These are phyloP conservation scores for Allantophomopsis lycopodina DNA, from an alignment of 2,329 filamentous ascomycete genomes.

Conservation along the genomic window DNA sequence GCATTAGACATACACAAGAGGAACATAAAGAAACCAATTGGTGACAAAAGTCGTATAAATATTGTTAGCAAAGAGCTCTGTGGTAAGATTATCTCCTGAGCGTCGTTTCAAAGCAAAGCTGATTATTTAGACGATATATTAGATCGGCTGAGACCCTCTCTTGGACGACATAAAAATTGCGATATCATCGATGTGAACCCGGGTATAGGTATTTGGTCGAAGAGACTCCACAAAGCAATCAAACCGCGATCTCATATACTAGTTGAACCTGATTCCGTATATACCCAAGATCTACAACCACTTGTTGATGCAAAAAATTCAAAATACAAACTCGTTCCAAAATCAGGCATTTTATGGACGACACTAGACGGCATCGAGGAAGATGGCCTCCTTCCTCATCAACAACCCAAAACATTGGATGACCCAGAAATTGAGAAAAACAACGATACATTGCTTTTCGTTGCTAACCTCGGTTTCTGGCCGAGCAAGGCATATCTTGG, in stretches of 20 bases:
- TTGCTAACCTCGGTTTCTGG: constrained; percentile 48
- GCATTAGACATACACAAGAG: background rate
- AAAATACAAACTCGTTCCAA: constrained; percentile 33
- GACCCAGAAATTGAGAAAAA: constrained; percentile 25
- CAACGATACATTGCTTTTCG: constrained; percentile 64
- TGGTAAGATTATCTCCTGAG: constrained; percentile 16
- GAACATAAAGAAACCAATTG: constrained; percentile 3
- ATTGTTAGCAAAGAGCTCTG: constrained; percentile 37
- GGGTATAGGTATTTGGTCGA: constrained; percentile 65
- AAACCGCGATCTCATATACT: constrained; percentile 73
- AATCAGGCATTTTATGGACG: constrained; percentile 44
- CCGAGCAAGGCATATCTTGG: constrained; percentile 33
- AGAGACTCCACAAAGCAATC: constrained; percentile 59
- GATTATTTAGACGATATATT: constrained; percentile 24
- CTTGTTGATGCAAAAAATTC: constrained; percentile 35
- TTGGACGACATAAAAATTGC: constrained; percentile 61
- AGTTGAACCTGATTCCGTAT: constrained; percentile 57
- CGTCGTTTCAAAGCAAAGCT: background rate
- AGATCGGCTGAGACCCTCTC: constrained; percentile 50
- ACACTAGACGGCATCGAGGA: constrained; percentile 41
- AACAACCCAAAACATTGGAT: constrained; percentile 24
- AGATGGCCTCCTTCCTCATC: constrained; percentile 37
- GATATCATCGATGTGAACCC: constrained; percentile 84
- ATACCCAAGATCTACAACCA: constrained; percentile 44
- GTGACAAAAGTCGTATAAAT: constrained; percentile 32